Conservation (phyloP, 2,329 filamentous ascomycete genomes). For the Microdochium paspali region DNA sequence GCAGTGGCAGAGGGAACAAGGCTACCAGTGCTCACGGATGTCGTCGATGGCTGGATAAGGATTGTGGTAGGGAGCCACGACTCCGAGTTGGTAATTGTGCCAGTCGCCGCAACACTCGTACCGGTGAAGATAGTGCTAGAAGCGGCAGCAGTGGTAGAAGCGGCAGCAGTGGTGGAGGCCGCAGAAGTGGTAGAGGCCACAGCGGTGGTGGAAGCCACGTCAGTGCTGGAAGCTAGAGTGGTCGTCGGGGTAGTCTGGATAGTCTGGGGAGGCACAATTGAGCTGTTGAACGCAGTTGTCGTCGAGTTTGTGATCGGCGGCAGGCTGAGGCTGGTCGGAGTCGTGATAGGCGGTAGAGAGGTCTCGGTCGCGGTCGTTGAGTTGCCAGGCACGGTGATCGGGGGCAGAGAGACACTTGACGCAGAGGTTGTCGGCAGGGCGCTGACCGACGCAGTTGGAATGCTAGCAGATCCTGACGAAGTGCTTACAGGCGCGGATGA, state of each 20-base stretch:
- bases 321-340: slow-evolving; percentile 1
- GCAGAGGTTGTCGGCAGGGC: not conserved
- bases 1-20: slow-evolving; percentile 36
- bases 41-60: slow-evolving; percentile 40
- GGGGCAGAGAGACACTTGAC: not conserved
- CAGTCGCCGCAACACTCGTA: slow-evolving; percentile 31
- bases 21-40: slow-evolving; percentile 26
- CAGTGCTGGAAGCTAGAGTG: slow-evolving; percentile 4
- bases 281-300: not conserved
- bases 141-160: slow-evolving; percentile 3
- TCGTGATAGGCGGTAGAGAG: slow-evolving; percentile 2
- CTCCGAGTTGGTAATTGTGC: slow-evolving; percentile 31
- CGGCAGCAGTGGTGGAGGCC: slow-evolving; percentile 7
- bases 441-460: not conserved
- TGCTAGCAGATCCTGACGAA: too few species aligned
- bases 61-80: slow-evolving; percentile 52
- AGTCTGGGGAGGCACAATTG: not conserved
- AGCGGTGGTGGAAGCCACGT: too few species aligned
- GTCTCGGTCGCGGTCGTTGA: slow-evolving; percentile 5
- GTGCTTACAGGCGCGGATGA: too few species aligned
- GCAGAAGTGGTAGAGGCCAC: too few species aligned
- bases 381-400: not conserved
- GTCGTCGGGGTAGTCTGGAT: slow-evolving; percentile 5
- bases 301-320: not conserved
- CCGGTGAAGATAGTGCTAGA: slow-evolving; percentile 2